phyloP scores from a whole-genome alignment of 805 yeast genomes.

The Kuraishia hungarica region DNA sequence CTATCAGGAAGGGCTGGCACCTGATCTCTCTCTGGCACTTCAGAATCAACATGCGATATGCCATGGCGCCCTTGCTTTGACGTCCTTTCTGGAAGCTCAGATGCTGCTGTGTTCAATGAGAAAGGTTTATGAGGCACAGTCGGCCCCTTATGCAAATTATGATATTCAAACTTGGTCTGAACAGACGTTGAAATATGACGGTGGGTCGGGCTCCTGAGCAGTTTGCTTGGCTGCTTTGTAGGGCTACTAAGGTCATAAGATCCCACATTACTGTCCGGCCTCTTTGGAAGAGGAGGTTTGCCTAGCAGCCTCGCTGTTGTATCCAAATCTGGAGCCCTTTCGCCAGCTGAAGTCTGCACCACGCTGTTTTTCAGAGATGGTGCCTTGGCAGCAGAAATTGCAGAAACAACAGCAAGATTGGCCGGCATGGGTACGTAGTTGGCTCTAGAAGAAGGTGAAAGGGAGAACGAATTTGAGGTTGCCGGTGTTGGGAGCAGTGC shows the following conservation, averaged over 20 bases:
- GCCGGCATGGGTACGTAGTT: slow-evolving; percentile 13
- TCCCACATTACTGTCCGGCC: not conserved
- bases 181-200: not conserved
- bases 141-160: slow-evolving; percentile 1
- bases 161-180: not conserved
- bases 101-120: not conserved
- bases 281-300: not conserved
- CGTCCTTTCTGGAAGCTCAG: not conserved
- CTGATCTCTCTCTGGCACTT: not conserved
- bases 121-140: not conserved
- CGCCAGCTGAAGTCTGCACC: slow-evolving; percentile 9
- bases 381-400: slow-evolving; percentile 15
- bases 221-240: not conserved
- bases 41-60: not conserved
- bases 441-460: not conserved
- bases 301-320: slow-evolving; percentile 7
- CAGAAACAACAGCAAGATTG: slow-evolving; percentile 10
- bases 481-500: not conserved
- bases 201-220: not conserved
- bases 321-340: slow-evolving; percentile 7
- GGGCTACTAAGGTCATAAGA: too few species aligned
- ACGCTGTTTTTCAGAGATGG: slow-evolving; percentile 9
- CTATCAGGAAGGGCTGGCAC: not conserved
- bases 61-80: not conserved
- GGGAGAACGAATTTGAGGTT: not conserved